A percentile compares a stretch with the other conserved stretches of the same genome.
Evolutionary conservation across 306 rosid species (phyloP).

Genomic region (Fagus sylvatica): DNA sequence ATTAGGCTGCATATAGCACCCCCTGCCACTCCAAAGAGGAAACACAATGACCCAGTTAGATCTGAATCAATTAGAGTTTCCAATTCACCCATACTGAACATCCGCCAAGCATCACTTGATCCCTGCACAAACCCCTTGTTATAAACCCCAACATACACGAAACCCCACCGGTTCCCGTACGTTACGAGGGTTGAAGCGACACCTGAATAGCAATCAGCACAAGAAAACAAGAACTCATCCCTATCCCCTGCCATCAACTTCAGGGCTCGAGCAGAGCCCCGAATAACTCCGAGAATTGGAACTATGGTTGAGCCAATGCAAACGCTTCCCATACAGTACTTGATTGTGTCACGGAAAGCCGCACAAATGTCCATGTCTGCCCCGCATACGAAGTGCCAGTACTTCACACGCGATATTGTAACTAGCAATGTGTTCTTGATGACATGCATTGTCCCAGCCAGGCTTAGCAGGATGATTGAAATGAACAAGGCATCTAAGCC

Average conservation of each 20-base stretch:
- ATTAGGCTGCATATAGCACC: conserved; percentile 65
- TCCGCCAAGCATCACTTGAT: conserved; percentile 60
- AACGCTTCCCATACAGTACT: conserved; percentile 52
- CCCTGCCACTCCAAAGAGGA: conserved; percentile 57
- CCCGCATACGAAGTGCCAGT: conserved; percentile 37
- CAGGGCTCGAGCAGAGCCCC: conserved; percentile 53
- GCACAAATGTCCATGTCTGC: conserved; percentile 23
- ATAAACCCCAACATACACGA: conserved; percentile 63
- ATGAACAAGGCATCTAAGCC: conserved; percentile 38
- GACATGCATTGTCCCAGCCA: conserved; percentile 76
- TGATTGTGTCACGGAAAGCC: conserved; percentile 50
- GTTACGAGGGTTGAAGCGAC: conserved; percentile 51
- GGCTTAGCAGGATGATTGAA: conserved; percentile 54
- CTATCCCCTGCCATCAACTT: conserved; percentile 54
- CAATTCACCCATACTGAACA: conserved; percentile 48
- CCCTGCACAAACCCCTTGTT: conserved; percentile 71
- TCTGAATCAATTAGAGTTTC: conserved; percentile 52
- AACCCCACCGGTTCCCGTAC: conserved; percentile 76
- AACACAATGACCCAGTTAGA: conserved; percentile 73
- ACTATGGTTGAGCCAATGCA: conserved; percentile 59
- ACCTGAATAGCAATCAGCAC: conserved; percentile 61
- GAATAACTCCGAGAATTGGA: conserved; percentile 45
- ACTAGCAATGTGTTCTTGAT: conserved; percentile 59
- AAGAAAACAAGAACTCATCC: conserved; percentile 71
- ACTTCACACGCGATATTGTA: conserved; percentile 61